Conservation (phyloP, 23 red algal species). For the Agarophyton chilense region DNA sequence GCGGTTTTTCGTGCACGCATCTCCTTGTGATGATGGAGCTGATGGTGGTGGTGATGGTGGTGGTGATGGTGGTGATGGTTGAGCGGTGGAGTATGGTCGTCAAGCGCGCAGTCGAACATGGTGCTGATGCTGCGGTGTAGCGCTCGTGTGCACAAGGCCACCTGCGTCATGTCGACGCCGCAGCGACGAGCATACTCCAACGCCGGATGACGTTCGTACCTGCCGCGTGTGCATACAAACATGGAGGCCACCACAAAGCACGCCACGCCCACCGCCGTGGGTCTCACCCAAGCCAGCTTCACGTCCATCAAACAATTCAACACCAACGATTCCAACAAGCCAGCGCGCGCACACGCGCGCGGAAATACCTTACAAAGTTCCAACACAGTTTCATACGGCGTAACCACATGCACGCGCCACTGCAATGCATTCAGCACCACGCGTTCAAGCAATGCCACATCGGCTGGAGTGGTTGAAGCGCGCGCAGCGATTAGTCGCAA, state of each 20-base stretch:
- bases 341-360: not conserved
- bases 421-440: slow-evolving; percentile 35
- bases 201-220: not conserved
- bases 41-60: too few relatives aligned
- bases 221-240: too few relatives aligned
- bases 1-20: too few relatives aligned
- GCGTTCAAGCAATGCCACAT: slow-evolving; percentile 19
- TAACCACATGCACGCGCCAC: slow-evolving; percentile 49
- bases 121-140: not conserved
- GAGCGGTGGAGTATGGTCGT: too few relatives aligned
- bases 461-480: not conserved
- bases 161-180: slow-evolving; percentile 34
- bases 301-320: slow-evolving; percentile 23
- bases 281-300: not conserved
- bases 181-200: not conserved
- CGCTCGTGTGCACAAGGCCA: slow-evolving; percentile 7
- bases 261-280: slow-evolving; percentile 51
- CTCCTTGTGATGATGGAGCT: too few relatives aligned
- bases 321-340: slow-evolving; percentile 3
- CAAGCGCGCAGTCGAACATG: too few relatives aligned
- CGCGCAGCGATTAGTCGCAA: not conserved
- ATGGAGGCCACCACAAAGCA: not conserved
- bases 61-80: too few relatives aligned
- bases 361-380: not conserved
- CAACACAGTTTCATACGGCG: slow-evolving; percentile 3